Evolutionary conservation across 306 rosid species (phyloP).

Genomic region (Luffa acutangula): DNA sequence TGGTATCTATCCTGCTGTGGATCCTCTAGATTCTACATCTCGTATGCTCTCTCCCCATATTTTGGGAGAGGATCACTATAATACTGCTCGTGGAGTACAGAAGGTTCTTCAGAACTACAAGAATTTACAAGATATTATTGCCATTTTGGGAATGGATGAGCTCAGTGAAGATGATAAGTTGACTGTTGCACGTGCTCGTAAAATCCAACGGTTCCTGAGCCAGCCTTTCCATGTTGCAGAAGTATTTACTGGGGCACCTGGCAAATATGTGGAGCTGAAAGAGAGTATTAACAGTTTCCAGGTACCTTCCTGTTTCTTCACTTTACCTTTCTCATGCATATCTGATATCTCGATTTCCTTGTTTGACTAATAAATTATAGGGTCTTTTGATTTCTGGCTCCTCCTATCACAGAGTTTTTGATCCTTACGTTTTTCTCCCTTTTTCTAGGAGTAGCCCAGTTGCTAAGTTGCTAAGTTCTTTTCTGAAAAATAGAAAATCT

Average conservation of each 20-base stretch:
- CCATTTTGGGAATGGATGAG: slow-evolving; percentile 99
- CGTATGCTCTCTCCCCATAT: slow-evolving; percentile 99
- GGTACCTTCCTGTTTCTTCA: slow-evolving; percentile 28
- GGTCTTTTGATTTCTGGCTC: neutral
- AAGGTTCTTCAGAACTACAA: slow-evolving; percentile 90
- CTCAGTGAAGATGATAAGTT: slow-evolving; percentile 97
- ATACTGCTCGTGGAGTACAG: slow-evolving; percentile 98
- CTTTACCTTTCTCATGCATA: neutral
- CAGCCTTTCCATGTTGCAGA: slow-evolving; percentile 99
- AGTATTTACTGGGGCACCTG: slow-evolving; percentile 99
- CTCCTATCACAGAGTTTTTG: neutral
- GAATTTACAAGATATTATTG: slow-evolving; percentile 98
- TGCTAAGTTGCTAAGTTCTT: neutral
- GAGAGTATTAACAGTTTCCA: slow-evolving; percentile 80
- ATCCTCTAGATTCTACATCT: slow-evolving; percentile 93
- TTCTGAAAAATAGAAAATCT: neutral
- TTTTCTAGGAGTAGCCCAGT: neutral
- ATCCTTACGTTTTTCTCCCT: neutral
- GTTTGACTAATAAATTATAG: neutral
- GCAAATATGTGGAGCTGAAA: slow-evolving; percentile 90
- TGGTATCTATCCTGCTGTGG: slow-evolving; percentile 97
- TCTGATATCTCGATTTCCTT: neutral
- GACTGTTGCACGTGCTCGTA: slow-evolving; percentile 98
- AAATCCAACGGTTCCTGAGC: slow-evolving; percentile 68
- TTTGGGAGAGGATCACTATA: slow-evolving; percentile 84